A percentile compares a stretch with the other conserved stretches of the same genome.
phyloP scores from a whole-genome alignment of 129 eudicot genomes.

The Lonicera japonica region DNA sequence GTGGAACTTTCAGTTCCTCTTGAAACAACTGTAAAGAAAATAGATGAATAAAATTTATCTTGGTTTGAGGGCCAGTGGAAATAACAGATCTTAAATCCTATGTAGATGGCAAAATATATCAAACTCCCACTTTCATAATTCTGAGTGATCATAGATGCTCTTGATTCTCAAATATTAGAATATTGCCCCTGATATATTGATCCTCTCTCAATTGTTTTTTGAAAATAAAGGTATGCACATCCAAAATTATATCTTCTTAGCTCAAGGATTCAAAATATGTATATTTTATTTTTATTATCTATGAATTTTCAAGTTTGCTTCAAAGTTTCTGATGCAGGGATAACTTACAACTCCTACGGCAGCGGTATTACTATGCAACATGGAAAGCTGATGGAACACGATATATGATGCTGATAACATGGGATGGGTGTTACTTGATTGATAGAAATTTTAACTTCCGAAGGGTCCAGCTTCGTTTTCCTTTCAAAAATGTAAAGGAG shows the following conservation, averaged over 20 bases:
- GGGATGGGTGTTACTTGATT: constrained; percentile 55
- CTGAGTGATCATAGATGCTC: background rate
- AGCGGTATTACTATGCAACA: constrained; percentile 67
- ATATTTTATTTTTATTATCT: background rate
- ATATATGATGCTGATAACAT: constrained; percentile 56
- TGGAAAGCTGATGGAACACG: constrained; percentile 84
- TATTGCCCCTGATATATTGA: background rate
- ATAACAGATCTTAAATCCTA: too few species aligned
- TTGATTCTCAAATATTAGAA: background rate
- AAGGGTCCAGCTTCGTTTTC: constrained; percentile 59
- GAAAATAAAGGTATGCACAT: too few species aligned
- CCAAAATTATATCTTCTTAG: too few species aligned
- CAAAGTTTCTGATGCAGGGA: constrained; percentile 19
- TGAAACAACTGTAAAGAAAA: too few species aligned
- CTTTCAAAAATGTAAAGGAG: constrained; percentile 49
- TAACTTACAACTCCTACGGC: constrained; percentile 57
- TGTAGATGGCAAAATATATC: too few species aligned
- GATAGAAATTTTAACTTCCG: constrained; percentile 62
- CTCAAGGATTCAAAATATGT: too few species aligned
- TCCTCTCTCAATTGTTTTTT: too few species aligned
- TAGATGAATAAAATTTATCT: too few species aligned
- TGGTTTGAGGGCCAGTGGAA: background rate
- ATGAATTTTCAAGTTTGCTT: background rate
- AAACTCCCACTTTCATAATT: background rate
- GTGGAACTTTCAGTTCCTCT: too few species aligned